Evolutionary conservation across 2,329 filamentous ascomycete genomes (phyloP).

Genomic region (Cercospora sojina): DNA sequence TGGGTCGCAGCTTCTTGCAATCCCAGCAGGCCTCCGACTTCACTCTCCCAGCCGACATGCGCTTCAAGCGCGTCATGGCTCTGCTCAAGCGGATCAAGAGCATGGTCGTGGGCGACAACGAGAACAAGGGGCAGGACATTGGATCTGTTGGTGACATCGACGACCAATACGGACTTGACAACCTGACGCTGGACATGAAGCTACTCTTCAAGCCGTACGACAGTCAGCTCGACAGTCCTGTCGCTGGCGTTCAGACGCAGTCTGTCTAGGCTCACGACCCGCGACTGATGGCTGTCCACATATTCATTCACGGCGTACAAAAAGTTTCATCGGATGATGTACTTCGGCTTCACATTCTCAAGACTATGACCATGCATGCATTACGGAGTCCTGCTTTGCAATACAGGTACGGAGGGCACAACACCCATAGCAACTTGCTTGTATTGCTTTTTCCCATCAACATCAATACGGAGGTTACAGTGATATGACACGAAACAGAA

Average conservation of each 20-base stretch:
- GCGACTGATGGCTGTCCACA: slow-evolving; percentile 8
- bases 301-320: slow-evolving; percentile 14
- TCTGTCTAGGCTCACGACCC: slow-evolving; percentile 21
- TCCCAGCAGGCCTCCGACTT: slow-evolving; percentile 50
- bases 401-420: slow-evolving; percentile 5
- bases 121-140: slow-evolving; percentile 63
- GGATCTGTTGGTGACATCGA: slow-evolving; percentile 69
- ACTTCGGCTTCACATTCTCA: background rate
- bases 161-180: slow-evolving; percentile 60
- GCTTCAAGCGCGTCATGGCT: slow-evolving; percentile 60
- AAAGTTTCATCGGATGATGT: slow-evolving; percentile 1
- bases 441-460: slow-evolving; percentile 11
- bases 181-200: slow-evolving; percentile 68
- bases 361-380: slow-evolving; percentile 10
- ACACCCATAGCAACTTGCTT: slow-evolving; percentile 10
- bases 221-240: slow-evolving; percentile 36
- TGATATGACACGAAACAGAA: slow-evolving; percentile 16
- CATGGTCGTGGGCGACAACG: slow-evolving; percentile 64
- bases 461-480: slow-evolving; percentile 11
- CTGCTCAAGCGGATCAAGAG: slow-evolving; percentile 60
- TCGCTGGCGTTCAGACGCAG: slow-evolving; percentile 36
- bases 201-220: slow-evolving; percentile 64
- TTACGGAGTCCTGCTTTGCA: slow-evolving; percentile 6
- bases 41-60: slow-evolving; percentile 56
- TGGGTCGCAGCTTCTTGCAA: slow-evolving; percentile 65